Evolutionary conservation across 2,329 filamentous ascomycete genomes (phyloP), one percentile per base, ranked within the genome.

Genomic region (Hypoxylon sp.): DNA sequence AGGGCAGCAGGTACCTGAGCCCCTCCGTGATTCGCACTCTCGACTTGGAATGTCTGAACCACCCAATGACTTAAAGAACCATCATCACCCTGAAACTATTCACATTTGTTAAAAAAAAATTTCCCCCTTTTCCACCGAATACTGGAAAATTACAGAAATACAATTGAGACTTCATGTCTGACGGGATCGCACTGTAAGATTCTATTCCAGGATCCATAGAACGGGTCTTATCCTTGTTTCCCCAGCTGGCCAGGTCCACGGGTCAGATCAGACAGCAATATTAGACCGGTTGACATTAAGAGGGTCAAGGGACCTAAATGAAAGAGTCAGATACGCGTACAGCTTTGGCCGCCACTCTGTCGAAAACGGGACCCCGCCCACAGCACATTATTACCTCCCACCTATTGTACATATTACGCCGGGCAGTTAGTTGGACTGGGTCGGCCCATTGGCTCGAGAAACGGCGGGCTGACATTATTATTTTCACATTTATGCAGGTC

Each of bases 401-500:
- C 19, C 19, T 22, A 22, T 3, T 22, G 19, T 63, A 51, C 62
- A 44, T 59, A 61, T 67, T 67, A 65, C 69, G 42, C 55, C 63
- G 57, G 59, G 11, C 58, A 63, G 26, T 22, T 51, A 60, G 68
- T 69, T 58, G 35, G 60, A 55, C 67, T 67, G 63, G 63, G 54
- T 66, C 59, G 70, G 68, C 61, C 54, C 61, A 74, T 76, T 75
- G 72, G 68, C 46, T 65, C 66, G 51, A 64, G 55, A 63, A 37
- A 26, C 47, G 63, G 63, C 53, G 65, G 63, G 73, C 75, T 77
- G 73, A 76, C 75, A 59, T 57, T 71, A 70, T 61, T 73, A 67
- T 66, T 67, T 67, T 64, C 53, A 59, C 69, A 65, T 71, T 74
- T 67, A 75, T 77, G 74, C 73, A 77, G 75, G 72, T 72, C 69